Percentiles rank a stretch among this genome's conserved stretches.
These are phyloP conservation scores for Lathyrus oleraceus DNA, from an alignment of 306 rosid species.

Conservation along the genomic window DNA sequence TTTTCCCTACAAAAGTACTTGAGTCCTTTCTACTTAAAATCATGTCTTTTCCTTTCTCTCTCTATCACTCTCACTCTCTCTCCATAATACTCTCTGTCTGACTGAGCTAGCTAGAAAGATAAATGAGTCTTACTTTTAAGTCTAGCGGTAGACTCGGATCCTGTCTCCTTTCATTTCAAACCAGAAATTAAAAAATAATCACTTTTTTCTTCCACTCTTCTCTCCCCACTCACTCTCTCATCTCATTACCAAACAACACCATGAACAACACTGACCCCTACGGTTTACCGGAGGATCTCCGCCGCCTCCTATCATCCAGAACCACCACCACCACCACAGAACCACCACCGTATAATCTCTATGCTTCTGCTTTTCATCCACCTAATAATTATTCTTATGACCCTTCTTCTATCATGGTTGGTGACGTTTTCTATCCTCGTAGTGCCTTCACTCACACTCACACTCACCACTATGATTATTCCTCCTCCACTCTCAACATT, in stretches of 20 bases:
- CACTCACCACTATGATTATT: constrained; percentile 19
- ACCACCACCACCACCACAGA: constrained; percentile 23
- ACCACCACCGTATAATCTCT: constrained; percentile 26
- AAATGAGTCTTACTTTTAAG: constrained; percentile 42
- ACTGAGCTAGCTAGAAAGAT: neutral
- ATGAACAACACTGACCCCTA: constrained; percentile 43
- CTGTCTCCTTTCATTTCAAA: constrained; percentile 48
- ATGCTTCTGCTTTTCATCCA: constrained; percentile 19
- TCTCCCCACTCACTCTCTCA: neutral
- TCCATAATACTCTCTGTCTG: neutral
- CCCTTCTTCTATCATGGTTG: constrained; percentile 26
- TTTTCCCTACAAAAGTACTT: neutral
- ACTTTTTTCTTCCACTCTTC: constrained; percentile 7
- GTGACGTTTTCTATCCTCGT: constrained; percentile 46
- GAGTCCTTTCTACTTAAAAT: neutral
- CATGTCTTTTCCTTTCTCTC: neutral
- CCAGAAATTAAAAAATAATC: neutral
- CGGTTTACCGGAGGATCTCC: constrained; percentile 64
- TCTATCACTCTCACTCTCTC: neutral
- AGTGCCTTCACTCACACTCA: neutral
- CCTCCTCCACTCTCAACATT: constrained; percentile 21
- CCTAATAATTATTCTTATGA: constrained; percentile 34
- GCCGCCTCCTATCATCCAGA: constrained; percentile 49
- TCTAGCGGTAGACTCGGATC: constrained; percentile 94
- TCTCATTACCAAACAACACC: neutral